Base-by-base conservation (phyloP, 2,329 filamentous ascomycete species). In the Venturia carpophila region DNA sequence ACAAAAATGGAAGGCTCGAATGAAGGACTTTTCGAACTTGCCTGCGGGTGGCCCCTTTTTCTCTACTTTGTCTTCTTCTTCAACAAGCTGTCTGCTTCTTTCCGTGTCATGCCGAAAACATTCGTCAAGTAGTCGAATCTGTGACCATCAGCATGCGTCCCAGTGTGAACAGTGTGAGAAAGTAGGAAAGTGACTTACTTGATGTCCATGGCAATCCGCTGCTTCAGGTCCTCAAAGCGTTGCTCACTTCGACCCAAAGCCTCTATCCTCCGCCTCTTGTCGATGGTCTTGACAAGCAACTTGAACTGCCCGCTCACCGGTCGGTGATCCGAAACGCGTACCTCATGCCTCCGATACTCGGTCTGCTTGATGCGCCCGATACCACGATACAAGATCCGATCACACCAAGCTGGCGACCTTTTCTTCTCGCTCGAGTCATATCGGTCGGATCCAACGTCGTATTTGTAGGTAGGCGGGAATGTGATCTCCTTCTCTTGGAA, bases 391-490 rank as follows among this genome's bases (percentile, higher is more conserved):
- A 99, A 79, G 45, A 99, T 78, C 43, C 94, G 86, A 78, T 99
- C 94, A 74, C 94, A 99, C 94, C 94, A 99, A 0, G 94, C 94
- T 0, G 94, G 94, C 27, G 91, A 89, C 62, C 94, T 85, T 75
- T 91, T 91, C 81, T 99, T 99, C 75, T 99, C 94, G 70, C 90
- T 93, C 0, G 90, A 89, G 74, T 99, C 94, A 75, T 97, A 99
- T 7, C 86, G 89, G 73, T 97, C 93, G 0, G 91, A 95, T 19
- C 92, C 92, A 0, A 97, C 91, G 70, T 99, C 94, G 75, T 99
- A 99, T 75, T 99, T 99, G 81, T 99, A 99, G 0, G 94, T 99
- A 0, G 94, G 94, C 9, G 91, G 88, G 74, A 99, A 99, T 0
- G 86, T 88, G 71, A 99, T 97, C 0, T 89, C 90, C 65, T 88